phyloP scores from a whole-genome alignment of 345 rosid species.

The Physaria fendleri region DNA sequence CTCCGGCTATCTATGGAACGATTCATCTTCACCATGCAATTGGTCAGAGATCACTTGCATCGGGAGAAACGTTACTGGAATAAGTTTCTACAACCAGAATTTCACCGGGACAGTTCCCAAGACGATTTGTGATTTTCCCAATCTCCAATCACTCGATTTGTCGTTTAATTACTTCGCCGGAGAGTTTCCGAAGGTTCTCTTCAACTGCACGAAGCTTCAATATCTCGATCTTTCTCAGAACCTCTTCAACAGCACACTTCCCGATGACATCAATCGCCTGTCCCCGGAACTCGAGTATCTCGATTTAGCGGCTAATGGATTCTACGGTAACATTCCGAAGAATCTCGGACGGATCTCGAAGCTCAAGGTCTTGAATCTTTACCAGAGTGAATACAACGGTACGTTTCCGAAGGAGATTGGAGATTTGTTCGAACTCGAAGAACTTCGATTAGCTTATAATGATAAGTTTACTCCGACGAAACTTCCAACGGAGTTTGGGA shows the following conservation, averaged over 20 bases:
- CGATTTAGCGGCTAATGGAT: conserved; percentile 49
- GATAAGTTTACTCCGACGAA: conserved; percentile 38
- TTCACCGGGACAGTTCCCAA: conserved; percentile 49
- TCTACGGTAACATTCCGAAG: conserved; percentile 66
- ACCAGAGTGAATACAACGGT: conserved; percentile 51
- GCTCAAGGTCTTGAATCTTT: conserved; percentile 34
- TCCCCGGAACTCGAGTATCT: conserved; percentile 37
- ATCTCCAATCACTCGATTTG: conserved; percentile 41
- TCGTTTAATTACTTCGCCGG: conserved; percentile 48
- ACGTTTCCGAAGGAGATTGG: conserved; percentile 79
- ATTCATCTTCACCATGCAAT: conserved; percentile 49
- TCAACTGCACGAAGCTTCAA: conserved; percentile 56
- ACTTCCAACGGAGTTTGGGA: conserved; percentile 62
- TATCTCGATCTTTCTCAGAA: conserved; percentile 58
- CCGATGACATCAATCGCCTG: conserved; percentile 50
- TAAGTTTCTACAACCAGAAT: conserved; percentile 27
- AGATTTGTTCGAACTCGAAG: conserved; percentile 50
- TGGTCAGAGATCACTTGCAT: conserved; percentile 56
- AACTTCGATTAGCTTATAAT: conserved; percentile 40
- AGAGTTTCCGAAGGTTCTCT: conserved; percentile 49
- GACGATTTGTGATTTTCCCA: conserved; percentile 57
- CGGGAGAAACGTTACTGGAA: conserved; percentile 38
- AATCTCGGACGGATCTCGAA: conserved; percentile 39
- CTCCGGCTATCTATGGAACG: conserved; percentile 57
- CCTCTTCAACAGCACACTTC: conserved; percentile 56